Base-by-base conservation (phyloP, 2,329 filamentous ascomycete genomes). In the Aspergillus eucalypticola region DNA sequence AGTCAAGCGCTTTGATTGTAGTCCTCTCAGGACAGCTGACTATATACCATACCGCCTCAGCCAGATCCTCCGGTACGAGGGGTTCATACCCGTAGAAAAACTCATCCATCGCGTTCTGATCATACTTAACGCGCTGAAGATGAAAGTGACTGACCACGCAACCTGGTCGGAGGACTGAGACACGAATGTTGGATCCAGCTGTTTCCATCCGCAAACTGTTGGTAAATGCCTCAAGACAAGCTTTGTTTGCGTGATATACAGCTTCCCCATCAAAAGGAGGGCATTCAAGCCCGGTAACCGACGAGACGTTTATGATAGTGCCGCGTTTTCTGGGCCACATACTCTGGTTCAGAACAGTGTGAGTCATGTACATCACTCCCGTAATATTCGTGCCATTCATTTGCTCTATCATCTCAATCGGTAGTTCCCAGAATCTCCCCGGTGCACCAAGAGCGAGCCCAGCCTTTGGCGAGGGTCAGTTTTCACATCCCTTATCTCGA, bases 121-220 rank as follows among this genome's bases (percentile, higher is more conserved):
- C 79, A 62, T 76, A 76, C 0, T 77, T 76, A 1, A 83, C 79
- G 15, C 81, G 68, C 54, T 77, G 76, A 44, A 75, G 68, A 62
- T 83, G 82, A 52, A 83, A 84, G 60, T 83, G 73, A 0, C 79
- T 82, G 3, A 76, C 77, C 10, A 82, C 80, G n/a, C 78, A 75
- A 0, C 81, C 82, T 0, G 81, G 81, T 32, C 81, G 67, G 13
- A 83, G 61, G 0, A 77, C 78, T 6, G 82, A 58, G 0, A 83
- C 79, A n/a, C 77, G 75, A 57, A 83, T 80, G 61, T 82, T 76
- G 0, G 79, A 81, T 3, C 75, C 78, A 21, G 63, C 68, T 8
- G 83, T 66, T 66, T 85, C 83, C 17, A 75, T 82, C 0, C 82
- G 71, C 8, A 84, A 72, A 1, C 76, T 75, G 57, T 84, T 82